These are phyloP conservation scores for Globisporangium irregulare DNA, from an alignment of 352 stramenopile genomes.

Conservation along the genomic window DNA sequence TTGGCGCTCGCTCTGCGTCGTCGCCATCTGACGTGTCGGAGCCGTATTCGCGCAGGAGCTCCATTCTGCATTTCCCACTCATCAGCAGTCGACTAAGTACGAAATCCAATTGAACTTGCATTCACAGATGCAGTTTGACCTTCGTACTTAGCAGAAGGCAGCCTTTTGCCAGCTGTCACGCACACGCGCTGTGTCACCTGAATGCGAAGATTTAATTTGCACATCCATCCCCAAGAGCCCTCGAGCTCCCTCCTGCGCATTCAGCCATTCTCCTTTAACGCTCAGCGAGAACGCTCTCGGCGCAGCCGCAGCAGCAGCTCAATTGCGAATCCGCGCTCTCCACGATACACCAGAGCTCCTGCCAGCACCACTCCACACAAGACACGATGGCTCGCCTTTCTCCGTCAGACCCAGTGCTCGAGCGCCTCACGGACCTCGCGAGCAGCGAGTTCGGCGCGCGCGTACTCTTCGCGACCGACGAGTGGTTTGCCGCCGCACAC, in stretches of 20 bases:
- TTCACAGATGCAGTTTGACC: background rate
- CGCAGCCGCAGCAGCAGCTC: background rate
- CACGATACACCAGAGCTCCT: background rate
- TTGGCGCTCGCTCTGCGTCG: background rate
- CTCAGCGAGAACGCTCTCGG: background rate
- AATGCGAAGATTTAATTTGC: slow-evolving; percentile 3
- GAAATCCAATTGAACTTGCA: background rate
- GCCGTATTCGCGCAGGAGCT: slow-evolving; percentile 14
- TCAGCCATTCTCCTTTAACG: background rate
- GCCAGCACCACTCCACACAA: background rate
- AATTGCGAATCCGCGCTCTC: slow-evolving; percentile 2
- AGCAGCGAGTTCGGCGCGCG: slow-evolving; percentile 50
- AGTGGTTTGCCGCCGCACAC: slow-evolving; percentile 90
- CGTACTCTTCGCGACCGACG: slow-evolving; percentile 91
- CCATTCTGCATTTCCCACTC: slow-evolving; percentile 11
- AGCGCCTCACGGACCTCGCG: slow-evolving; percentile 62
- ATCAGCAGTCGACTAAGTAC: background rate
- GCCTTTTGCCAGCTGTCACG: no score
- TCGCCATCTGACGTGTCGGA: slow-evolving; percentile 12
- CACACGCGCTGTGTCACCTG: background rate
- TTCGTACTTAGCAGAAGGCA: background rate
- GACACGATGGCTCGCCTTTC: slow-evolving; percentile 1
- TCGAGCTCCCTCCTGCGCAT: background rate
- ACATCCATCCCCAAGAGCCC: background rate
- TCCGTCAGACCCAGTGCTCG: slow-evolving; percentile 17